Percentiles rank a stretch among this genome's conserved stretches.
Evolutionary conservation across 495 filamentous ascomycete genomes (phyloP).

Genomic region (Penicillium dipodomyicola): DNA sequence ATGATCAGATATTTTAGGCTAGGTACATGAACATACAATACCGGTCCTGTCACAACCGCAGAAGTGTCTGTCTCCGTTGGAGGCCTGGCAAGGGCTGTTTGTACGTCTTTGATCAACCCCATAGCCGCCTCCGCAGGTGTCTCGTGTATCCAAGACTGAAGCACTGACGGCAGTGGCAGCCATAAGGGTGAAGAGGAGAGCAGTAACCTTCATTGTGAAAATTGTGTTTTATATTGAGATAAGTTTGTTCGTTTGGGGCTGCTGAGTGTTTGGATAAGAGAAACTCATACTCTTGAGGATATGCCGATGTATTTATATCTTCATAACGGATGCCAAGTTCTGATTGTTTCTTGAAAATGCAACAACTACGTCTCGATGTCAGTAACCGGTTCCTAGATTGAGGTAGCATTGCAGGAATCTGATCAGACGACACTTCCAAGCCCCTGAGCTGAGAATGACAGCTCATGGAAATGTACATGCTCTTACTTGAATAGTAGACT

Average conservation of each 20-base stretch:
- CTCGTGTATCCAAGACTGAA: neutral
- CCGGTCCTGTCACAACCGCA: conserved; percentile 19
- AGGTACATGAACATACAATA: conserved; percentile 9
- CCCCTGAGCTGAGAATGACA: neutral
- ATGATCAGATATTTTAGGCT: neutral
- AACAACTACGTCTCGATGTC: neutral
- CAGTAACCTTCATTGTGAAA: conserved; percentile 17
- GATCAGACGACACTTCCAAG: neutral
- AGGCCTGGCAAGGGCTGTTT: conserved; percentile 14
- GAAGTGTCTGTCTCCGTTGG: conserved; percentile 18
- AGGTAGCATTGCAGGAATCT: neutral
- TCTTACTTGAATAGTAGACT: neutral
- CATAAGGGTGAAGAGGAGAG: conserved; percentile 18
- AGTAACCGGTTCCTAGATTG: neutral
- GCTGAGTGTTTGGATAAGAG: conserved; percentile 2
- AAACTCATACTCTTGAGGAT: too few species aligned
- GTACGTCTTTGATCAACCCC: conserved; percentile 14
- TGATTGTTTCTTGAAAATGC: neutral
- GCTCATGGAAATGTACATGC: neutral
- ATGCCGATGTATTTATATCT: neutral
- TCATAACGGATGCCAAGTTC: neutral
- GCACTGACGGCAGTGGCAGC: conserved; percentile 17
- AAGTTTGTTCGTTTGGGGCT: conserved; percentile 3
- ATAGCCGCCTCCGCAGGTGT: conserved; percentile 17
- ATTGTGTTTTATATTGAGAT: neutral